Evolutionary conservation across 1,284 basidiomycete genomes (phyloP), one percentile per base, ranked within the genome.

Genomic region (Sporisorium reilianum): DNA sequence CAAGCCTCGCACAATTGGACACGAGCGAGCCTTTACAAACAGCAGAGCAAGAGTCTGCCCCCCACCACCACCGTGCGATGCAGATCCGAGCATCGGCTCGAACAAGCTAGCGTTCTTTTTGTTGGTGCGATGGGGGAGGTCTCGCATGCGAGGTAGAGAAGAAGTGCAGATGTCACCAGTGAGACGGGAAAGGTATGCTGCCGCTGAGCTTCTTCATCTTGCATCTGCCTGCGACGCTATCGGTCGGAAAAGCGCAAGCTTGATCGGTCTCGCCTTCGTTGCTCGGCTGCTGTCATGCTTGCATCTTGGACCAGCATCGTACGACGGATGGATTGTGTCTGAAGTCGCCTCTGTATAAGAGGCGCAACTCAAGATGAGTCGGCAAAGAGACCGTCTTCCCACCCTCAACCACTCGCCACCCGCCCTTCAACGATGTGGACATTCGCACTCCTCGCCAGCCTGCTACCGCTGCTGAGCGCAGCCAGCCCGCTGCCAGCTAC

Each of bases 381-480:
- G 5, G 3, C 32, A 34, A 5, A n/a, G n/a, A n/a, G 18, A 42
- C 11, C 41, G 41, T 41, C 20, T 18, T 12, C 41, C 20, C 20
- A 20, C 25, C 11, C 9, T 16, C 3, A 10, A 8, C 16, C 16
- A 5, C 45, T 30, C 32, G 32, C 32, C 3, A 34, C 32, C 32
- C 6, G 14, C 6, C 8, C 32, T 12, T 20, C 16, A 2, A 63
- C 22, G 9, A 63, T 63, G 61, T 52, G 61, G 61, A 51, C 48
- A 8, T 12, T 63, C n/a, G 54, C 30, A 16, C 20, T 63, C 9
- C 20, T 63, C 23, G 54, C 48, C 20, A 42, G 38, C 3, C 22
- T 52, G 23, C 3, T 58, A 18, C 63, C 63, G 18, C 36, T 64
- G 36, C 51, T 64, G 26, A 49, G 55, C 30, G 36, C 56, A 23